Conservation (phyloP, 371 early-diverging fungal species). For the Funneliformis caledonium region DNA sequence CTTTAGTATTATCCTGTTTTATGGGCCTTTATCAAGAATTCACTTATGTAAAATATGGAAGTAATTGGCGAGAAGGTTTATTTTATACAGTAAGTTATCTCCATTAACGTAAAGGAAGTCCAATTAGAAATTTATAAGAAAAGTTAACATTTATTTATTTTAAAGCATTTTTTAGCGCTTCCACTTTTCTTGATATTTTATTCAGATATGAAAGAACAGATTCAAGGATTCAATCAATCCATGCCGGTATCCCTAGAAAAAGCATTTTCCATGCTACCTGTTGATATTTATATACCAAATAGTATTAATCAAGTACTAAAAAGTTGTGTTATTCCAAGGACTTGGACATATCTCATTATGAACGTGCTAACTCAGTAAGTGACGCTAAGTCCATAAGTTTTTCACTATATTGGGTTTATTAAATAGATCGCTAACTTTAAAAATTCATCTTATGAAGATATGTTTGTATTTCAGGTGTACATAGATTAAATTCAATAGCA, state of each 20-base stretch:
- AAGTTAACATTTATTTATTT: constrained; percentile 13
- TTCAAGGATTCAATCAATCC: constrained; percentile 58
- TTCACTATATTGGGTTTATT: constrained; percentile 5
- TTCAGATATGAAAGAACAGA: constrained; percentile 63
- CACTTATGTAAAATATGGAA: constrained; percentile 79
- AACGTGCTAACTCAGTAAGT: constrained; percentile 82
- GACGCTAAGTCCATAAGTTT: neutral
- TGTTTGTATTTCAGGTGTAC: constrained; percentile 88
- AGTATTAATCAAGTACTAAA: constrained; percentile 44
- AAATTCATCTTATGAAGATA: constrained; percentile 48
- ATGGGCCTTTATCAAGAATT: constrained; percentile 86
- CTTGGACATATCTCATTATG: constrained; percentile 72
- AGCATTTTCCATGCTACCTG: constrained; percentile 47
- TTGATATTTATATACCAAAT: constrained; percentile 43
- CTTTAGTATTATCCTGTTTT: constrained; percentile 77
- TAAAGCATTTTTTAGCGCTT: constrained; percentile 76
- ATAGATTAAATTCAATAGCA: constrained; percentile 76
- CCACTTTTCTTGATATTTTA: constrained; percentile 79
- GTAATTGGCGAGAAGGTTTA: constrained; percentile 88
- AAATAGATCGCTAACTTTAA: constrained; percentile 21
- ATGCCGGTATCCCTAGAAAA: constrained; percentile 52
- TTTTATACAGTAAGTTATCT: constrained; percentile 75
- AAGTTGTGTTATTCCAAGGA: constrained; percentile 54
- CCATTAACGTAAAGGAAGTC: neutral
- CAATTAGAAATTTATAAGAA: constrained; percentile 1